Base-by-base conservation (phyloP, 768 basidiomycete genomes). In the Inosperma sp. region DNA sequence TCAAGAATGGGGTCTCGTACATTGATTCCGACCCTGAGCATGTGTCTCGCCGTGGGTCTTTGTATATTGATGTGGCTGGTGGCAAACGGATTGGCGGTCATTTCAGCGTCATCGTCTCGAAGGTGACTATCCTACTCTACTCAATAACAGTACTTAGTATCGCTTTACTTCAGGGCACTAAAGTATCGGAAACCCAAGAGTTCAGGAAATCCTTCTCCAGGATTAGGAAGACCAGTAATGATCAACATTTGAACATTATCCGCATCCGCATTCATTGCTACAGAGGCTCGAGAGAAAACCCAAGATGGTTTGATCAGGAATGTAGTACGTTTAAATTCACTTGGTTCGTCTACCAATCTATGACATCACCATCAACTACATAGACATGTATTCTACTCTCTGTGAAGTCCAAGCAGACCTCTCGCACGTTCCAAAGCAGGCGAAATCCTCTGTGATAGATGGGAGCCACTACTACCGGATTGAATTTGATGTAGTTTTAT, bases 131-230 rank as follows among this genome's bases (percentile, higher is more conserved):
- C n/a, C n/a, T n/a, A n/a, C n/a, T n/a, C n/a, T n/a, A n/a, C n/a
- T n/a, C n/a, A n/a, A n/a, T n/a, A n/a, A 12, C 13, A 2, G 26
- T 30, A 1, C 13, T 25, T 31, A n/a, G 6, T 35, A 8, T 3
- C 9, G 27, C 23, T n/a, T 13, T 29, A 13, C 48, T 22, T 7
- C 36, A 76, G 74, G 66, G 67, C 5, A 70, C 63, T 13, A 68
- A 62, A 33, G 75, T 76, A 0, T 63, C 63, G 1, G 74, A 74
- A 49, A 61, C 65, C 8, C 65, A 70, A 52, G 72, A 72, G 55
- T 76, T 73, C 51, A 62, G 68, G 23, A 63, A 67, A 25, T 56
- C 51, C 2, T 76, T n/a, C n/a, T n/a, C n/a, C n/a, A n/a, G 67
- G 17, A 65, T 60, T n/a, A 29, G 61, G 19, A 58, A 53, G 7